These are phyloP conservation scores for Luffa aegyptiaca DNA, from an alignment of 306 rosid genomes.

Conservation along the genomic window DNA sequence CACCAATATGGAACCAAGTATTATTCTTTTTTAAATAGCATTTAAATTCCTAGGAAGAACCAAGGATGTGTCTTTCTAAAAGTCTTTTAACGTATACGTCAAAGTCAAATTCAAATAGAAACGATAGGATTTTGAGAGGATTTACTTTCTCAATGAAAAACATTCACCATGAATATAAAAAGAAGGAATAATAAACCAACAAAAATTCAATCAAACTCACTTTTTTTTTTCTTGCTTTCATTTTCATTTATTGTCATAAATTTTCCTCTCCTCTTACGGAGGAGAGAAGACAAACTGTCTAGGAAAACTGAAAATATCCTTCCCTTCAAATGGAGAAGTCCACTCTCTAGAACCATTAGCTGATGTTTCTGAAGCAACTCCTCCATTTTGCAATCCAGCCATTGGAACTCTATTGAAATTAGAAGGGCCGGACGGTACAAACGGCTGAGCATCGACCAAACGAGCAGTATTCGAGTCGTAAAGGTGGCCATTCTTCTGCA, in stretches of 20 bases:
- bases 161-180: constrained; percentile 44
- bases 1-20: no score
- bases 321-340: constrained; percentile 95
- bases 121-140: no score
- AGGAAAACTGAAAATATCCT: constrained; percentile 86
- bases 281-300: constrained; percentile 98
- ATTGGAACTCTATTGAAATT: constrained; percentile 45
- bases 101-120: no score
- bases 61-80: no score
- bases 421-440: constrained; percentile 41
- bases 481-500: constrained; percentile 36
- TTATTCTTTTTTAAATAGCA: no score
- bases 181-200: constrained; percentile 40
- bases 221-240: constrained; percentile 19
- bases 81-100: no score
- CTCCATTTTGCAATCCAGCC: constrained; percentile 64
- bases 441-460: constrained; percentile 36
- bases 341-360: constrained; percentile 65
- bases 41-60: no score
- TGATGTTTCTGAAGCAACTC: constrained; percentile 44
- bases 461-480: constrained; percentile 55
- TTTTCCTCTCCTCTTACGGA: constrained; percentile 39
- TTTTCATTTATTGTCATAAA: constrained; percentile 34
- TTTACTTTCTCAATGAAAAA: not conserved
- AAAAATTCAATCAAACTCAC: constrained; percentile 46